Percentiles rank a stretch among this genome's conserved stretches.
Conservation (phyloP, 495 filamentous ascomycete genomes). For the Talaromyces wortmannii region DNA sequence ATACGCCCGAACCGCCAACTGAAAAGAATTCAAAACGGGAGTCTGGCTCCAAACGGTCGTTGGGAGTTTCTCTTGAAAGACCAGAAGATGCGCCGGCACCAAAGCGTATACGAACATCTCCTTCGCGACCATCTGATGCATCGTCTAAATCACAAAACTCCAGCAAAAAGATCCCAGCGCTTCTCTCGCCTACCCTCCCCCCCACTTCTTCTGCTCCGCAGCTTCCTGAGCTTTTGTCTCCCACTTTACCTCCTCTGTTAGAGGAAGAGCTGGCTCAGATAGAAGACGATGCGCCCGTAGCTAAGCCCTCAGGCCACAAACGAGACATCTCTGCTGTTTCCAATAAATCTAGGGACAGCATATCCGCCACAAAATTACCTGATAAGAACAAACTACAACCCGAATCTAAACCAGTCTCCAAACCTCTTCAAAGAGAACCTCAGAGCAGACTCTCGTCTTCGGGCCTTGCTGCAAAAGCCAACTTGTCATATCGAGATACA, state of each 20-base stretch:
- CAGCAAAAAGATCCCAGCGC: slow-evolving; percentile 23
- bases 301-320: slow-evolving; percentile 7
- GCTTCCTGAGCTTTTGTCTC: slow-evolving; percentile 34
- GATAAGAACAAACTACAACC: slow-evolving; percentile 3
- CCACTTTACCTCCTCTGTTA: slow-evolving; percentile 41
- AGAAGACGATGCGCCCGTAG: slow-evolving; percentile 13
- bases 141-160: slow-evolving; percentile 11
- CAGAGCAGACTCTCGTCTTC: not conserved
- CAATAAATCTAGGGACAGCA: slow-evolving; percentile 8
- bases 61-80: slow-evolving; percentile 9
- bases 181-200: slow-evolving; percentile 36
- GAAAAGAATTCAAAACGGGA: slow-evolving; percentile 7
- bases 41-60: slow-evolving; percentile 22
- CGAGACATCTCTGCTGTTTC: slow-evolving; percentile 3
- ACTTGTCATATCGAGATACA: not conserved
- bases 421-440: not conserved
- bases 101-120: slow-evolving; percentile 25
- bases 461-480: not conserved
- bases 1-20: slow-evolving; percentile 4
- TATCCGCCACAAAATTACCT: slow-evolving; percentile 8
- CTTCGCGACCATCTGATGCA: slow-evolving; percentile 15
- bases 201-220: slow-evolving; percentile 24
- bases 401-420: slow-evolving; percentile 5
- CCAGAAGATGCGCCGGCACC: slow-evolving; percentile 16
- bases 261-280: slow-evolving; percentile 38